phyloP scores from a whole-genome alignment of 208 protist genomes.

The Trypanosoma vivax region DNA sequence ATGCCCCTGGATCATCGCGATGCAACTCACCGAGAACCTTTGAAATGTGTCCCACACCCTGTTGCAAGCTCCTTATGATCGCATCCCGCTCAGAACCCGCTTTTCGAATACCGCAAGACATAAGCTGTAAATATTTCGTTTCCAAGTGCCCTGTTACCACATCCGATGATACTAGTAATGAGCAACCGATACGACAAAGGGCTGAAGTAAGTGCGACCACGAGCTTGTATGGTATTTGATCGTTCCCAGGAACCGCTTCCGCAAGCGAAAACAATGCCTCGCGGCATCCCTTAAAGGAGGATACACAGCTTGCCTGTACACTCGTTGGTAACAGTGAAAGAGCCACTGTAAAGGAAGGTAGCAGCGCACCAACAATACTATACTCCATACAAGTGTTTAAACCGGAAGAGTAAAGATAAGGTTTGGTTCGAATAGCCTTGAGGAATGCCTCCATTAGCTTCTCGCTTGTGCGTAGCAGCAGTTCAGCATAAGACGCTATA shows the following conservation, averaged over 20 bases:
- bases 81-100: conserved; percentile 62
- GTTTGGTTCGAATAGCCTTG: conserved; percentile 43
- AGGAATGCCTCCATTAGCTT: conserved; percentile 48
- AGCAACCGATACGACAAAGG: conserved; percentile 62
- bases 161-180: conserved; percentile 34
- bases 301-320: conserved; percentile 35
- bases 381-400: conserved; percentile 48
- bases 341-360: conserved; percentile 72
- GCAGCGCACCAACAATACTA: conserved; percentile 60
- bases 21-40: conserved; percentile 71
- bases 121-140: conserved; percentile 39
- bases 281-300: conserved; percentile 49
- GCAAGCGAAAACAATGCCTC: conserved; percentile 58
- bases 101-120: conserved; percentile 56
- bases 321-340: conserved; percentile 66
- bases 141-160: conserved; percentile 15
- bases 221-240: conserved; percentile 37
- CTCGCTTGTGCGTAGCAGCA: conserved; percentile 61
- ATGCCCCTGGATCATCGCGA: conserved; percentile 47
- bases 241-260: conserved; percentile 23
- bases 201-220: conserved; percentile 67
- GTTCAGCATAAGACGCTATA: conserved; percentile 49
- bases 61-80: conserved; percentile 77
- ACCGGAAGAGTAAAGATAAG: conserved; percentile 14
- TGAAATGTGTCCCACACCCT: conserved; percentile 64